Evolutionary conservation across 2,329 filamentous ascomycete species (phyloP).

Genomic region (Exophiala xenobiotica): DNA sequence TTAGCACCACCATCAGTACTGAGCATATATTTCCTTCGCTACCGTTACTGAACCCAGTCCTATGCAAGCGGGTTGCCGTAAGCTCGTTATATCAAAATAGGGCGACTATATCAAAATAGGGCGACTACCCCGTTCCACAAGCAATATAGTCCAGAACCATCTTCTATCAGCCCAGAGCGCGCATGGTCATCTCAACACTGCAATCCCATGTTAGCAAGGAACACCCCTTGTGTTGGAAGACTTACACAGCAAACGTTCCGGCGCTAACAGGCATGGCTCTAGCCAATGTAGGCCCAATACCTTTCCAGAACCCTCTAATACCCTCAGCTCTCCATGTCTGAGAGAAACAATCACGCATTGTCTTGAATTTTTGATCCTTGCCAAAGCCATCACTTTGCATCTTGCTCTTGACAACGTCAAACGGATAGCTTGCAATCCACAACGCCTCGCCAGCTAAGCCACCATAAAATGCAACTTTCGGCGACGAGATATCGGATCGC

Average conservation of each 20-base stretch:
- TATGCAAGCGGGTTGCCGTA: no score
- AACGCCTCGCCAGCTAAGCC: conserved; percentile 90
- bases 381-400: conserved; percentile 98
- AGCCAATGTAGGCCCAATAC: conserved; percentile 82
- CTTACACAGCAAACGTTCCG: conserved; percentile 84
- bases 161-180: conserved; percentile 42
- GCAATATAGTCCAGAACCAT: background rate
- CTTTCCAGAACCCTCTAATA: conserved; percentile 86
- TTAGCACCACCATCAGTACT: no score
- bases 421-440: conserved; percentile 90
- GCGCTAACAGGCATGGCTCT: conserved; percentile 97
- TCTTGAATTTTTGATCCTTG: conserved; percentile 66
- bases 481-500: conserved; percentile 73
- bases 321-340: conserved; percentile 80
- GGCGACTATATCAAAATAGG: no score
- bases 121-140: background rate
- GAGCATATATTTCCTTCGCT: no score
- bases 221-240: background rate
- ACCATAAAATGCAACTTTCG: conserved; percentile 89
- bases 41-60: no score
- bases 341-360: conserved; percentile 85
- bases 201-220: conserved; percentile 12
- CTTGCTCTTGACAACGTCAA: conserved; percentile 98
- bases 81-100: no score
- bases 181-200: conserved; percentile 50